These are phyloP conservation scores for Kregervanrija pseudodelftensis DNA, from an alignment of 805 yeast species.

Conservation along the genomic window DNA sequence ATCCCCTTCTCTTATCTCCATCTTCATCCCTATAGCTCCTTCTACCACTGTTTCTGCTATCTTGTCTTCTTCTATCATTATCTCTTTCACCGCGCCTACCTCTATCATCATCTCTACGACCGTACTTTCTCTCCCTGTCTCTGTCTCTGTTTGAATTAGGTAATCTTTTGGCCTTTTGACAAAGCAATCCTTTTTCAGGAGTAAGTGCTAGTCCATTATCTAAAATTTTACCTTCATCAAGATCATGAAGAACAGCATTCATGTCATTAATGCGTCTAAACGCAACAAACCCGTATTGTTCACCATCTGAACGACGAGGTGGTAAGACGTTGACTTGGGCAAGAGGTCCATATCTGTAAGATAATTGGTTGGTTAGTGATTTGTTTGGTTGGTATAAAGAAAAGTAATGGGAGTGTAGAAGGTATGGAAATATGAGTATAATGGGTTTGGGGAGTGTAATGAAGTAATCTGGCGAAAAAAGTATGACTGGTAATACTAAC, in stretches of 20 bases:
- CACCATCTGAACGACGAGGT: conserved; percentile 50
- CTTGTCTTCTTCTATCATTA: conserved; percentile 8
- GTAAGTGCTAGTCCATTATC: conserved; percentile 32
- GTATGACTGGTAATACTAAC: background rate
- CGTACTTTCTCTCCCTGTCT: background rate
- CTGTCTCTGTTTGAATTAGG: conserved; percentile 29
- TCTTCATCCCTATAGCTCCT: conserved; percentile 9
- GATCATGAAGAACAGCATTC: conserved; percentile 41
- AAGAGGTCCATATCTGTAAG: conserved; percentile 44
- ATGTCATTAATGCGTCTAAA: conserved; percentile 46
- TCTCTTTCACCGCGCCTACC: conserved; percentile 9
- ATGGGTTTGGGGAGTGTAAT: too few relatives aligned
- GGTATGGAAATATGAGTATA: too few relatives aligned
- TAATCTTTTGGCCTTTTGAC: conserved; percentile 50
- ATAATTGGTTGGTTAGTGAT: too few relatives aligned
- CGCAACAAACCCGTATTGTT: conserved; percentile 60
- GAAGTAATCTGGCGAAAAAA: background rate
- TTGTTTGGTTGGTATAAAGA: too few relatives aligned
- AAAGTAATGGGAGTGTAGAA: too few relatives aligned
- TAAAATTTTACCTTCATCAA: conserved; percentile 28
- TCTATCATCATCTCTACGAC: background rate
- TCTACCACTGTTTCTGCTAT: conserved; percentile 9
- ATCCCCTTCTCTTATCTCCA: background rate
- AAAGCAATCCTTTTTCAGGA: conserved; percentile 34
- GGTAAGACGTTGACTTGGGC: conserved; percentile 58